phyloP scores from a whole-genome alignment of 805 yeast genomes.

The Saturnispora silvae region DNA sequence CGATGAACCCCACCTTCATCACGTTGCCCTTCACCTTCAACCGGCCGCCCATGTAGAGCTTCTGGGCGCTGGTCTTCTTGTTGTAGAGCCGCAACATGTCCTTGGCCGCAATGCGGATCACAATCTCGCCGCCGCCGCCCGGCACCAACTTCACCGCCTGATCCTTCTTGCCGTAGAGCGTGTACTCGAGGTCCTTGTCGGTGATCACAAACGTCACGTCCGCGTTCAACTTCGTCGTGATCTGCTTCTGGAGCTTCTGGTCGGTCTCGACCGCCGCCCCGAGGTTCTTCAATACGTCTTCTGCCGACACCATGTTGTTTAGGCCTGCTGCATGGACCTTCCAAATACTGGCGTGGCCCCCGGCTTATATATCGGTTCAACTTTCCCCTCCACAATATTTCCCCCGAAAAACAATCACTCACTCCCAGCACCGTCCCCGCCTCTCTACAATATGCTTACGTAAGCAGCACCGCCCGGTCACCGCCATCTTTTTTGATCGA shows the following conservation, averaged over 20 bases:
- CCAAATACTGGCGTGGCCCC: too few relatives aligned
- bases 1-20: slow-evolving; percentile 79
- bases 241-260: background rate
- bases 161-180: background rate
- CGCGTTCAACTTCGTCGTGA: background rate
- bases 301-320: too few relatives aligned
- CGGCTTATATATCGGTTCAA: too few relatives aligned
- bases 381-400: too few relatives aligned
- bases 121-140: slow-evolving; percentile 3
- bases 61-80: slow-evolving; percentile 80
- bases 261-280: background rate
- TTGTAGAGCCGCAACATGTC: slow-evolving; percentile 61
- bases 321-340: too few relatives aligned
- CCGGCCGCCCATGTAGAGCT: slow-evolving; percentile 73
- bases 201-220: slow-evolving; percentile 2
- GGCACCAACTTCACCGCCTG: background rate
- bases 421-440: too few relatives aligned
- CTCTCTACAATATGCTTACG: too few relatives aligned
- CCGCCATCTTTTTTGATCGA: too few relatives aligned
- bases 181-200: background rate
- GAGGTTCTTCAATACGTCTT: background rate
- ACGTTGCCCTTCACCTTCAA: slow-evolving; percentile 83
- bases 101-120: slow-evolving; percentile 33
- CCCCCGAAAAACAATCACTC: too few relatives aligned
- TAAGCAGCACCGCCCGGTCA: too few relatives aligned